Evolutionary conservation across 139 green algal species (phyloP), one percentile per base, ranked within the genome.

Genomic region (Closterium sp.): DNA sequence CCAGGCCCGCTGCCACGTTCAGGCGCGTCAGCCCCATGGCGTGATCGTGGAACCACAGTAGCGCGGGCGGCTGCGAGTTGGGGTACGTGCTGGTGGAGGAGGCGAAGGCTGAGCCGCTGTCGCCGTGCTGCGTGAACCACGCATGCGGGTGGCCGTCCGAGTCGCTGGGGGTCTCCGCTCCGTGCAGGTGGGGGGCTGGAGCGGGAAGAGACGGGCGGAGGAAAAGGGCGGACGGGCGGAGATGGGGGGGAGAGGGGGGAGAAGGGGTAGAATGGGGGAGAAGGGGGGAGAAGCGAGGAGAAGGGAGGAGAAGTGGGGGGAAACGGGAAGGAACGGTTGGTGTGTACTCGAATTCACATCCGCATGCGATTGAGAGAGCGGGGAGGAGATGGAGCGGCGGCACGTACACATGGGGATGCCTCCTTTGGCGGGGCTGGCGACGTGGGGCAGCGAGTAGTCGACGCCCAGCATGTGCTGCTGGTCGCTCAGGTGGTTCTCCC

Each of bases 11-110:
- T 33, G 69, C 21, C 32, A 84, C 83, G 83, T 88, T 92, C 31
- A 89, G 81, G 31, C 89, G 43, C 1, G 89, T 92, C 6, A 90
- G 25, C 19, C 89, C 89, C 21, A 92, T 84, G 33, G 83, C 33
- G 43, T 92, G 89, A 32, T 92, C 89, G 34, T 92, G 89, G 31
- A 90, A 92, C 81, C 81, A 92, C 6, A 92, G 89, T 1, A 88
- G 85, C 25, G 89, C 34, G 8, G 89, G 83, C 2, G 38, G 32
- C 4, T 92, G 81, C 4, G 30, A 30, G 34, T 92, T 92, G 36
- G 89, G 55, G 34, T 92, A 92, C n/a, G 28, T 34, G 34, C 33
- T 34, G 23, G 55, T 88, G 21, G 30, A 33, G 23, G 64, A 84
- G n/a, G 88, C 28, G 38, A 85, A 91, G 19, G 36, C 88, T 10